These are phyloP conservation scores for Cercospora citrullina DNA, from an alignment of 2,329 filamentous ascomycete genomes.

Conservation along the genomic window DNA sequence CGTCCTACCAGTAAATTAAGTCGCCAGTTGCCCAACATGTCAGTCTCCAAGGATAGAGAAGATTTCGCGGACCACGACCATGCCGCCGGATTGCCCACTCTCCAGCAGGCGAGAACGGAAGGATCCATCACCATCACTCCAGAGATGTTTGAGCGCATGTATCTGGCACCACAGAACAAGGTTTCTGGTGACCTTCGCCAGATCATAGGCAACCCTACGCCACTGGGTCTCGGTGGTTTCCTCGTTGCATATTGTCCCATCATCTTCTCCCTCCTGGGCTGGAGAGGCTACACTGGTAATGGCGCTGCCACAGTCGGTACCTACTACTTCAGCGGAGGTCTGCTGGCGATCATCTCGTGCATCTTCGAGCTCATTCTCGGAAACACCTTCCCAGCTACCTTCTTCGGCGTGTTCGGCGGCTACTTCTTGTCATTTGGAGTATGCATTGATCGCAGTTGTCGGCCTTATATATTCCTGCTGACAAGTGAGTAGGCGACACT, in stretches of 20 bases:
- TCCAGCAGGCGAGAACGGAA: conserved; percentile 21
- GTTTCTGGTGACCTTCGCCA: conserved; percentile 25
- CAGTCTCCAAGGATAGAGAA: conserved; percentile 2
- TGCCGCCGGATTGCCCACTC: conserved; percentile 15
- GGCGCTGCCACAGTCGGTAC: conserved; percentile 33
- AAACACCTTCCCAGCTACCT: conserved; percentile 35
- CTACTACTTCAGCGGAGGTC: conserved; percentile 41
- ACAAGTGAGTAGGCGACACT: conserved; percentile 15
- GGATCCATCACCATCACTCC: conserved; percentile 26
- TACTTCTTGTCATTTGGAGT: conserved; percentile 25
- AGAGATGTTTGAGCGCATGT: conserved; percentile 31
- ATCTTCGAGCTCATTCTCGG: conserved; percentile 41
- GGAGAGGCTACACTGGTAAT: conserved; percentile 21
- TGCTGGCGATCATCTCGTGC: conserved; percentile 37
- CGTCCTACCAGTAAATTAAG: neutral
- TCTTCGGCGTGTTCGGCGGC: conserved; percentile 31
- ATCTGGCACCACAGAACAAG: conserved; percentile 26
- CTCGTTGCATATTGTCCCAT: conserved; percentile 25
- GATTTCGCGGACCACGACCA: conserved; percentile 4
- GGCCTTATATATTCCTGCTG: neutral
- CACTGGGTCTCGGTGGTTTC: conserved; percentile 26
- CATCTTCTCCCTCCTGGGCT: conserved; percentile 28
- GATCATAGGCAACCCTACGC: conserved; percentile 22
- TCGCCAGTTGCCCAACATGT: neutral
- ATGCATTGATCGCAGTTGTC: neutral